Evolutionary conservation across 1,139 yeast species (phyloP), one percentile per base, ranked within the genome.

Genomic region (Candida labiduridarum): DNA sequence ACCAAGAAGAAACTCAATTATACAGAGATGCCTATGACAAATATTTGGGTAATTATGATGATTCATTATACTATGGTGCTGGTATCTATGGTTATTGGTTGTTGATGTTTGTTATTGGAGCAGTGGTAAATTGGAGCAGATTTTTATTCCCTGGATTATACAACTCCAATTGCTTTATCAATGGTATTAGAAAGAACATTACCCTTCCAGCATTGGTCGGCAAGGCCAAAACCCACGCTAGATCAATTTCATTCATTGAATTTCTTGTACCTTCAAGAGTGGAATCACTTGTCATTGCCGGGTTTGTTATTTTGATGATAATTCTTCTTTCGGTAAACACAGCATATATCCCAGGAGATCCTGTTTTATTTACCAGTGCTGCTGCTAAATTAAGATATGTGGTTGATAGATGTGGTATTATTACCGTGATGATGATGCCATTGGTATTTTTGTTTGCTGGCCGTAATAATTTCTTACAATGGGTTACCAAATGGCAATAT

Each of bases 61-160:
- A 66, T 45, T 72, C 83, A 3, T 67, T 76, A 49, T 79, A 66
- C 54, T 72, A 76, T 56, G 86, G 86, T 12, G 63, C 72, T 19
- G 84, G 75, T 2, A 50, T 75, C 25, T 55, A 81, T 33, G 80
- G 79, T 0, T 82, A 72, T 56, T 81, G 85, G 84, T 74, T 67
- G 1, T 48, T 75, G 2, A 66, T 83, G n/a, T 58, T 81, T 51
- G 22, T 81, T 1, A 27, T 73, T 22, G 76, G 76, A 2, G 68
- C 72, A 2, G 36, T 76, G 12, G 60, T 67, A 45, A 78, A 82
- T 59, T 76, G 82, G 80, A 55, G 67, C 14, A 65, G 59, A 48
- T 18, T 58, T 4, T 52, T 71, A 31, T 59, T 62, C 33, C 78
- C 77, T 1, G 50, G 56, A 1, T 42, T 63, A 10, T 54, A 58